Evolutionary conservation across 441 rosid species (phyloP), one percentile per base, ranked within the genome.

Genomic region (Codiaeum variegatum): DNA sequence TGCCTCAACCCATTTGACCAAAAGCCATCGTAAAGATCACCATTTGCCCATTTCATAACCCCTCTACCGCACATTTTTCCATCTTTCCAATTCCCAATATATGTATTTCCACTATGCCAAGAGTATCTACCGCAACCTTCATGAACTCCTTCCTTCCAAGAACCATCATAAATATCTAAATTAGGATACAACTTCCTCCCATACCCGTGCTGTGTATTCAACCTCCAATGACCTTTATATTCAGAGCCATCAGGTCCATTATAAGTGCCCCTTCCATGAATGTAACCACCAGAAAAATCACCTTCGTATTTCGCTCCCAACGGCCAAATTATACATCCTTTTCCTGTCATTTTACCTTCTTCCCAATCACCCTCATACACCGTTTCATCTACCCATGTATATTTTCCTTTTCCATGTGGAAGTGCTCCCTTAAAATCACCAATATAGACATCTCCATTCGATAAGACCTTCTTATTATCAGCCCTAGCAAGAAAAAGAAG

Each of bases 31-130:
- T 79, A 95, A 31, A 86, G 68, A 81, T 95, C 99, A 51, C 99
- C 95, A 60, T 85, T 90, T 38, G 31, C 85, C 99, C 99, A 95
- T 79, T 87, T 89, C 97, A 95, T 93, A 66, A 90, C 85, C 62
- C 99, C 99, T 85, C 90, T 86, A 10, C 98, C 99, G 74, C 80
- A 80, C 97, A 95, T 89, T 84, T 77, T 85, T 72, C 99, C 94
- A 32, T 73, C 83, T 85, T 87, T 95, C 98, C 98, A 95, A 52
- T 80, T 87, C 74, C 99, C 98, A 40, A 85, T 78, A 59, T 91
- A 95, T 21, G 81, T 81, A 70, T 93, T 91, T 26, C 98, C 98
- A 58, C 73, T 86, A 65, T 61, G 86, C 98, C 99, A 95, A 74
- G 81, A 83, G 79, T 91, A 95, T 66, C 82, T 83, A 56, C 99